Base-by-base conservation (phyloP, 192 early-diverging fungal species). In the Gonapodya sp. region DNA sequence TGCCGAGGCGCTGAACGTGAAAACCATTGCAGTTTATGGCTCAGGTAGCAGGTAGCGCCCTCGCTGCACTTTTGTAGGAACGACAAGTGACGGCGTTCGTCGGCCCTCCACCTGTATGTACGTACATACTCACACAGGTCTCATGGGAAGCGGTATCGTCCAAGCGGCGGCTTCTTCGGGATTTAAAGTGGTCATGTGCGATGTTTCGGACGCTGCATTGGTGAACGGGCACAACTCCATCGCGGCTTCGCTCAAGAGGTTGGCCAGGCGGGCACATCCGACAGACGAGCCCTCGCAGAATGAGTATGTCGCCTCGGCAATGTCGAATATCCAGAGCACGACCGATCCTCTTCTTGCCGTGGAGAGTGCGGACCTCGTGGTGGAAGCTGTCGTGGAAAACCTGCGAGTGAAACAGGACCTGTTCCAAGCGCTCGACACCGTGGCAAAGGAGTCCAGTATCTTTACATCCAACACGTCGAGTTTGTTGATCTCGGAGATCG, bases 301-400 rank as follows among this genome's bases (percentile, higher is more conserved):
- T 73, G 82, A 84, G 33, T 95, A 92, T 78, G 91, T 96, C 31
- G 92, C 95, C 34, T 88, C 89, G 30, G 91, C 92, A 64, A 82
- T 94, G 81, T 36, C 88, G 36, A 91, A 92, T 36, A 90, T 98
- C 81, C 74, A 82, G 2, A 84, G 88, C 37, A 91, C 92, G 74
- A 95, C 92, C 1, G 89, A 93, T 78, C 86, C 93, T 0, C 82
- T 82, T 8, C 83, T 82, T n/a, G 91, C 93, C 18, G 94, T 89
- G 0, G 80, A 83, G 64, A 79, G 88, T 1, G 87, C 94, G 0
- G 94, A 95, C 82, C 85, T 98, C 77, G 91, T 96, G n/a, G 87
- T 98, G 35, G 97, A 98, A 87, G 97, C 97, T 14, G 94, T 97
- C 84, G 94, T 98, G 0, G 97, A 98, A 86, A 96, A 98, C 87